Evolutionary conservation across 2,329 filamentous ascomycete species (phyloP).

Genomic region (Phialemoniopsis sp.): DNA sequence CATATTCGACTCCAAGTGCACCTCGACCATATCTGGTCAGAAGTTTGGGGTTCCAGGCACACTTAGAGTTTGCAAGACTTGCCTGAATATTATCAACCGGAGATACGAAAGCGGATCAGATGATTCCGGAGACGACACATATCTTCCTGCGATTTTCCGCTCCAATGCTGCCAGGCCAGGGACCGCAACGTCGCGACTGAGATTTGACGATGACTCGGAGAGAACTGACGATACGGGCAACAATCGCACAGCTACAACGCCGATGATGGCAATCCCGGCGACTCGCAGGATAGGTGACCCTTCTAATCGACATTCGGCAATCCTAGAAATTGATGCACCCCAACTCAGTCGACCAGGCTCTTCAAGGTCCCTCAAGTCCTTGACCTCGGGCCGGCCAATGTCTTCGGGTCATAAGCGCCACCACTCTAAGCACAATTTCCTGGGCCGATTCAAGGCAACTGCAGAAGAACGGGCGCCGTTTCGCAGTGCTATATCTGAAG

Average conservation of each 20-base stretch:
- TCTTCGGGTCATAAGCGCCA: slow-evolving; percentile 80
- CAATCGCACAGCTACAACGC: slow-evolving; percentile 54
- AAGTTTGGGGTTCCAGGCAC: slow-evolving; percentile 83
- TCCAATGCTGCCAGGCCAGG: slow-evolving; percentile 39
- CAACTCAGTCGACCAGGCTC: slow-evolving; percentile 88
- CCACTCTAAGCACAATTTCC: slow-evolving; percentile 80
- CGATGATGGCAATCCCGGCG: slow-evolving; percentile 68
- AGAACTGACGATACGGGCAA: slow-evolving; percentile 40
- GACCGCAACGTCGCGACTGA: slow-evolving; percentile 23
- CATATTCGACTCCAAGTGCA: slow-evolving; percentile 97
- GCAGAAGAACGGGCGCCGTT: slow-evolving; percentile 85
- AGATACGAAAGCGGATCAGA: slow-evolving; percentile 85
- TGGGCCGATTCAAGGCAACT: slow-evolving; percentile 68
- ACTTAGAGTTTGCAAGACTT: slow-evolving; percentile 88
- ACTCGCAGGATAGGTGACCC: slow-evolving; percentile 61
- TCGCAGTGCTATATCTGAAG: slow-evolving; percentile 66
- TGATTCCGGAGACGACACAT: slow-evolving; percentile 75
- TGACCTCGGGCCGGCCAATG: slow-evolving; percentile 64
- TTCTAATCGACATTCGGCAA: slow-evolving; percentile 79
- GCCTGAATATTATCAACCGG: slow-evolving; percentile 84
- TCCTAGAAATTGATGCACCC: slow-evolving; percentile 85
- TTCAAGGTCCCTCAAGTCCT: slow-evolving; percentile 79
- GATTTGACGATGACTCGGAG: slow-evolving; percentile 35
- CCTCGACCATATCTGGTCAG: slow-evolving; percentile 80
- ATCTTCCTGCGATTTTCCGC: slow-evolving; percentile 61